phyloP scores from a whole-genome alignment of 1,284 basidiomycete genomes.

The Polyporus tsugae region DNA sequence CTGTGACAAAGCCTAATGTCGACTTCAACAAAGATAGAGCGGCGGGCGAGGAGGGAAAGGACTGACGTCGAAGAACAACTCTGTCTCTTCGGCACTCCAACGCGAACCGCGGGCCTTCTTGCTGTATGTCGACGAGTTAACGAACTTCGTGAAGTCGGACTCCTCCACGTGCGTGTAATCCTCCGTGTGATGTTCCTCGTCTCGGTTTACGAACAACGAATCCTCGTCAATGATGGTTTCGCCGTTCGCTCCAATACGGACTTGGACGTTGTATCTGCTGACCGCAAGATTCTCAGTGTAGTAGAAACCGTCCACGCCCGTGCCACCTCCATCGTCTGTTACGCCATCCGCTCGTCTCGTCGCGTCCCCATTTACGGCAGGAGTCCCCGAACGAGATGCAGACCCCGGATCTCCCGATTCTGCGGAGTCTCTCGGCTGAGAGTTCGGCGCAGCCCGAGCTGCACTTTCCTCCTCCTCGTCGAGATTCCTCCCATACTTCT shows the following conservation, averaged over 20 bases:
- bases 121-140: slow-evolving; percentile 85
- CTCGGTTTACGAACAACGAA: slow-evolving; percentile 78
- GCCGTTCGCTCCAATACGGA: slow-evolving; percentile 83
- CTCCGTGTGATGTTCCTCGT: slow-evolving; percentile 66
- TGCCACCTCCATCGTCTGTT: slow-evolving; percentile 24
- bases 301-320: slow-evolving; percentile 62
- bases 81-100: slow-evolving; percentile 89
- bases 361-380: slow-evolving; percentile 7
- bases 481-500: slow-evolving; percentile 69
- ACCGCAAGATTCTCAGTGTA: slow-evolving; percentile 69
- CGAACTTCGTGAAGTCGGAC: slow-evolving; percentile 82
- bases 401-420: slow-evolving; percentile 14
- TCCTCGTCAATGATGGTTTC: slow-evolving; percentile 85
- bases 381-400: slow-evolving; percentile 15
- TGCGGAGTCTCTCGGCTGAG: slow-evolving; percentile 15
- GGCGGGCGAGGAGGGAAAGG: background rate
- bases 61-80: slow-evolving; percentile 83
- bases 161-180: slow-evolving; percentile 85
- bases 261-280: slow-evolving; percentile 80
- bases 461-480: slow-evolving; percentile 53
- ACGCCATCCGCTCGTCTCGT: slow-evolving; percentile 4
- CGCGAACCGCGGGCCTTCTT: slow-evolving; percentile 80
- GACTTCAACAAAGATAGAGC: slow-evolving; percentile 9
- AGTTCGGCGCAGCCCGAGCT: background rate
- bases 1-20: slow-evolving; percentile 76